Base-by-base conservation (phyloP, 306 rosid species). In the Luffa aegyptiaca region DNA sequence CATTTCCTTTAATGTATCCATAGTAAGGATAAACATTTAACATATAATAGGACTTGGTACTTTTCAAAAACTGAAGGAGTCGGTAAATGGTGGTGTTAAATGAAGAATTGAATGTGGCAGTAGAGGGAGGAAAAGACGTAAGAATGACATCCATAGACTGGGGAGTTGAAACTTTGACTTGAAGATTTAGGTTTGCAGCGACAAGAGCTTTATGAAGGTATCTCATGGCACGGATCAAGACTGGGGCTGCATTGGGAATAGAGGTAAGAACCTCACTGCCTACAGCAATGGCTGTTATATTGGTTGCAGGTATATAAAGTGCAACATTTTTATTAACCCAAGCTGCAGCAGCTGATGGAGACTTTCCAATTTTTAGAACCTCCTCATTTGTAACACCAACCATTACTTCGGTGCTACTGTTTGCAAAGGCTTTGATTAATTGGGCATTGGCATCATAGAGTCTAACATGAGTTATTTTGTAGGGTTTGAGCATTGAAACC, bases 201-300 rank as follows among this genome's bases (percentile, higher is more conserved):
- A 93, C 95, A 18, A 66, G 74, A 18, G 74, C 74, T 66, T 66
- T 66, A 66, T 66, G 74, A 62, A 94, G 83, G 84, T 89, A 85
- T 78, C 88, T 89, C 97, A 94, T 89, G 61, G 96, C 96, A 62
- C 91, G 86, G 76, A 94, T 90, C 72, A 94, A 85, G 79, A 90
- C 86, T 3, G 93, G 86, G 12, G 94, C 92, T 46, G 84, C 90
- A 59, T 92, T 86, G 51, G 97, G 98, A 44, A 92, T 63, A 42
- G 87, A 48, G 21, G 90, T 87, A 73, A 94, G 94, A 84, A 94
- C 92, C 82, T 92, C 93, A 68, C 94, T 94, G 66, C 98, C 98
- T 31, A 92, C 96, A 10, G 96, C 88, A 81, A 94, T 85, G 77
- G 94, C 86, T 13, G 98, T 89, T 80, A 94, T 94, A 79, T 92